Base-by-base conservation (phyloP, 768 basidiomycete species). In the Podaxis mareebaensis region DNA sequence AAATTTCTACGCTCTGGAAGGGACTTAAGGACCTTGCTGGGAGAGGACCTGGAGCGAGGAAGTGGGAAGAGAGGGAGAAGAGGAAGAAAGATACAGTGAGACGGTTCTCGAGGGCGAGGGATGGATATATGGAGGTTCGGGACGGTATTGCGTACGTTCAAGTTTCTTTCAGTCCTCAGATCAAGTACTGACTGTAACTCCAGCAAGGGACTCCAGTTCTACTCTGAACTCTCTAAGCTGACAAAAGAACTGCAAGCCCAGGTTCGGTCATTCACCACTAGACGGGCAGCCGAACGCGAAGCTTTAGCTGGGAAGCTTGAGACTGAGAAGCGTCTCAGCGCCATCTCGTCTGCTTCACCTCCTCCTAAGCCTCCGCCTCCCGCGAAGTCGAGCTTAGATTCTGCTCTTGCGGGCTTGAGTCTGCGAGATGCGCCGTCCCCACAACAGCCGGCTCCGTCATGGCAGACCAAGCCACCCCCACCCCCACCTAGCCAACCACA, bases 191-290 rank as follows among this genome's bases (percentile, higher is more conserved):
- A 56, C 65, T 61, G 54, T 60, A 15, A 66, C 48, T 12, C 67
- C 72, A 95, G 92, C 12, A 96, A 95, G 72, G 96, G 96, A 0
- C 78, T 94, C 1, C 86, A 90, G 49, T 99, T 96, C 75, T 98
- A 99, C 72, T 81, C 79, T 5, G 93, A 96, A 66, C 81, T 99
- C 13, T 83, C 80, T 0, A 85, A 87, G 17, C 75, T 96, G 40
- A 80, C 87, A 11, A 69, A 76, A 0, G 83, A 81, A 7, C 81
- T 98, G 4, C 77, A 81, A 39, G 74, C 80, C 3, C 87, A 87
- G 61, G 83, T 85, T 2, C 83, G 80, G 55, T 75, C 79, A 0
- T 97, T 90, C 69, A 78, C 94, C 7, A 75, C 81, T 0, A 78
- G 82, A 17, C 81, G 96, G 30, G 83, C 79, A 7, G 75, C 79